These are phyloP conservation scores for Vanrija sp. DNA, from an alignment of 1,284 basidiomycete genomes.

Conservation along the genomic window DNA sequence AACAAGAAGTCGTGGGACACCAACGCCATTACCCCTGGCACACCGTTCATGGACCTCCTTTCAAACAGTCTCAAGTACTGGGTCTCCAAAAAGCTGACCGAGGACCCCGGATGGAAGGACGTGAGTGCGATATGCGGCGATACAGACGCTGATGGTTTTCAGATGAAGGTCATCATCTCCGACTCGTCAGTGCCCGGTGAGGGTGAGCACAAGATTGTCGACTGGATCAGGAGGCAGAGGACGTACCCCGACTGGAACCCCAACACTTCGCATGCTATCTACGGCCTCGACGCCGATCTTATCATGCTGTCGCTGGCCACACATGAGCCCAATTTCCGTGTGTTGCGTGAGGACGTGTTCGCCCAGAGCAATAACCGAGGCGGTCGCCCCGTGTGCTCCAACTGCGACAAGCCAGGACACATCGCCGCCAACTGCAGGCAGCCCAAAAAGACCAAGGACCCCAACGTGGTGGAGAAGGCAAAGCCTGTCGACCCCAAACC, in stretches of 20 bases:
- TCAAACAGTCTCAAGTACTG: conserved; percentile 88
- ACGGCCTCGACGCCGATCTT: conserved; percentile 96
- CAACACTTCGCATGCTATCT: conserved; percentile 95
- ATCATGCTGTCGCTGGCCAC: conserved; percentile 99
- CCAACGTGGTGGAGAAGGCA: conserved; percentile 57
- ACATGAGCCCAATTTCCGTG: conserved; percentile 96
- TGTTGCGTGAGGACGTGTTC: conserved; percentile 97
- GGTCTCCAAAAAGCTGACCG: conserved; percentile 93
- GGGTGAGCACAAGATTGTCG: conserved; percentile 99
- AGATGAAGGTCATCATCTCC: conserved; percentile 94
- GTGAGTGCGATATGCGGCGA: conserved; percentile 51
- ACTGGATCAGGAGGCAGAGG: conserved; percentile 89
- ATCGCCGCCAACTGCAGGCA: conserved; percentile 85
- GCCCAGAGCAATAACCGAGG: conserved; percentile 56
- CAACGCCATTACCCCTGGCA: conserved; percentile 95
- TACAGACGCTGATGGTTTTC: background rate
- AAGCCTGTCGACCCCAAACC: conserved; percentile 81
- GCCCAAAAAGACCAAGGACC: conserved; percentile 54
- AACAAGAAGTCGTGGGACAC: conserved; percentile 91
- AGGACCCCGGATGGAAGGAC: conserved; percentile 91
- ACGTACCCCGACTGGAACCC: conserved; percentile 83
- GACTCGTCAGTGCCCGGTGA: conserved; percentile 97
- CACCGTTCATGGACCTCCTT: conserved; percentile 95
- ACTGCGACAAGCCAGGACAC: conserved; percentile 91
- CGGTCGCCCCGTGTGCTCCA: conserved; percentile 65